Base-by-base conservation (phyloP, 75 land plant species). In the Picea glauca region DNA sequence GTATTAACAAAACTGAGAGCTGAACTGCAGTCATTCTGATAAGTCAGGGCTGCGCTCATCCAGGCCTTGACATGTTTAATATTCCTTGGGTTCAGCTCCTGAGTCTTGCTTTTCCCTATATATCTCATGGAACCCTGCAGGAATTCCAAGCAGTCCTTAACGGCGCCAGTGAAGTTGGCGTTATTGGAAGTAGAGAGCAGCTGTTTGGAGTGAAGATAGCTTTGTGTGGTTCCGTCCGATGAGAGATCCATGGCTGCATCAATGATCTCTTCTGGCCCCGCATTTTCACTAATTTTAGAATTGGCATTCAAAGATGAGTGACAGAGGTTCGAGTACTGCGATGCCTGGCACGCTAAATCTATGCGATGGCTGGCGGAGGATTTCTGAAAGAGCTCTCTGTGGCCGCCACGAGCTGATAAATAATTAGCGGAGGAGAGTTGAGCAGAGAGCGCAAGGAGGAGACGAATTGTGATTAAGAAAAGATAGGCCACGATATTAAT, bases 21-120 rank as follows among this genome's bases (percentile, higher is more conserved):
- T 26, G 86, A 82, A 73, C 84, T 76, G 85, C 93, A 92, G 23
- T 81, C 88, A 80, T 81, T 85, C 76, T 84, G 86, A 81, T 85
- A 87, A 40, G 76, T 77, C 58, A 89, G 54, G 1, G 93, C 90
- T 33, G 94, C 89, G 80, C 89, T 85, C 75, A 85, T 21, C 90
- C 91, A 92, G 18, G 90, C 86, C 11, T 87, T 75, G 26, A 81
- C 32, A 33, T 87, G 87, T 77, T 83, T 83, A 70, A 80, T 57
- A 31, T 46, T 43, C 33, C 60, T 80, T 35, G 63, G 72, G 61
- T n/a, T 14, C 33, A 46, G 26, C 8, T 17, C 59, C 35, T 60
- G 63, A 3, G 60, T 78, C 17, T 46, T 58, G 43, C 74, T 58
- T 76, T 13, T 35, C n/a, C 61, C 4, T 74, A 76, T 60, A 40